These are phyloP conservation scores for Malania oleifera DNA, from an alignment of 164 flowering plant genomes.

Conservation along the genomic window DNA sequence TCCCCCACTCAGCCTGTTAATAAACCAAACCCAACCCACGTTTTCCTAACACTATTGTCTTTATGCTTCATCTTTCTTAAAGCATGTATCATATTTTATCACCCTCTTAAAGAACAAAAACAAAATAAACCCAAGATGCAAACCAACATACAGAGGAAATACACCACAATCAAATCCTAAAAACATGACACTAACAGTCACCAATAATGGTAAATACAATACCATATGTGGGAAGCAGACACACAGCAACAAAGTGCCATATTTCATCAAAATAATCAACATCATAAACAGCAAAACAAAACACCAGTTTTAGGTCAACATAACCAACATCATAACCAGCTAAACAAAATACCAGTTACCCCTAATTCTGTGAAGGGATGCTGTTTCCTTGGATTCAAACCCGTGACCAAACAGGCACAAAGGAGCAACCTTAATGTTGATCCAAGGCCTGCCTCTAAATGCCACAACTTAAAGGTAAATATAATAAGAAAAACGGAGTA, in stretches of 20 bases:
- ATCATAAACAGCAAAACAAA: too few relatives aligned
- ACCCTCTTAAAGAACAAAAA: constrained; percentile 9
- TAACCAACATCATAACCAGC: too few relatives aligned
- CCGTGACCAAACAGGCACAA: too few relatives aligned
- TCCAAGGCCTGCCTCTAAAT: too few relatives aligned
- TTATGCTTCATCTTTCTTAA: constrained; percentile 12
- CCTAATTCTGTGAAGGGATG: too few relatives aligned
- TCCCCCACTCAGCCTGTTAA: constrained; percentile 91
- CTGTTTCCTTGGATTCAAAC: too few relatives aligned
- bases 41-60: constrained; percentile 33
- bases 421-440: too few relatives aligned
- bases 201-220: not conserved
- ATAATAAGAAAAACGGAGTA: too few relatives aligned
- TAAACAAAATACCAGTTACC: too few relatives aligned
- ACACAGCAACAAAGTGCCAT: not conserved
- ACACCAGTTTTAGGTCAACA: too few relatives aligned
- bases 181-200: not conserved
- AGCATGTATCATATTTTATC: constrained; percentile 12
- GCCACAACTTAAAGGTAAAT: too few relatives aligned
- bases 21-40: constrained; percentile 85
- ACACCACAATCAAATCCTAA: not conserved
- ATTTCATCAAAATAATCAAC: not conserved
- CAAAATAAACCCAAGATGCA: not conserved
- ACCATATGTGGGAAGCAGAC: not conserved
- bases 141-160: not conserved